Base-by-base conservation (phyloP, 2,329 filamentous ascomycete genomes). In the Torrubiellomyces zombiae region DNA sequence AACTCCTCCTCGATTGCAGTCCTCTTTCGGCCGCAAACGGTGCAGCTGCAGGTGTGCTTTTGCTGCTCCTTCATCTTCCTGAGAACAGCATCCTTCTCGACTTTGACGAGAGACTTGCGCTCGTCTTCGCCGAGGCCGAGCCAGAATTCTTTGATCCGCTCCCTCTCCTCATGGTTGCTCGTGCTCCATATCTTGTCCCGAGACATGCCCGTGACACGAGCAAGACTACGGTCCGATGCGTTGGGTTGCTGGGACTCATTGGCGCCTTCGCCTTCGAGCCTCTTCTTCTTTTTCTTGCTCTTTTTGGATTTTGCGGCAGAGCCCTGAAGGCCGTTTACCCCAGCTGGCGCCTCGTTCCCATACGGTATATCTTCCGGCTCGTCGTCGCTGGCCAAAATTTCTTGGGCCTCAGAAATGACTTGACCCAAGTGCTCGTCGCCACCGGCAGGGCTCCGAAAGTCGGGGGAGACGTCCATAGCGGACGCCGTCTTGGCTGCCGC, bases 11-110 rank as follows among this genome's bases (percentile, higher is more conserved):
- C 89, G 38, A 98, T 98, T 19, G 89, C 89, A 9, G 79, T 93
- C 27, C 89, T 73, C 58, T 98, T 98, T 37, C 89, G 71, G 26
- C 89, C 89, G 50, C 89, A 98, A 20, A 98, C 86, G 4, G 83
- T 91, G 53, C 89, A 98, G 49, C 85, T 94, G 60, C 89, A 98
- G 3, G 86, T 95, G 50, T 95, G 85, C 53, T 95, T 95, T 51
- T 98, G 89, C 52, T 98, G 89, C 52, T 98, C 89, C 62, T 98
- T 98, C 89, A 98, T 98, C 61, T 98, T 98, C 45, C 81, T 83
- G 28, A 98, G 58, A 1, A 98, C 89, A 6, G 89, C 86, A 52
- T 98, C 86, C 56, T 98, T 98, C 54, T 98, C 89, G 16, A 98
- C 86, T 53, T 94, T 94, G 44, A 98, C 83, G 23, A 98, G 60